A percentile compares a stretch with the other conserved stretches of the same genome.
Conservation (phyloP, 345 rosid species). For the Triadica sebifera region DNA sequence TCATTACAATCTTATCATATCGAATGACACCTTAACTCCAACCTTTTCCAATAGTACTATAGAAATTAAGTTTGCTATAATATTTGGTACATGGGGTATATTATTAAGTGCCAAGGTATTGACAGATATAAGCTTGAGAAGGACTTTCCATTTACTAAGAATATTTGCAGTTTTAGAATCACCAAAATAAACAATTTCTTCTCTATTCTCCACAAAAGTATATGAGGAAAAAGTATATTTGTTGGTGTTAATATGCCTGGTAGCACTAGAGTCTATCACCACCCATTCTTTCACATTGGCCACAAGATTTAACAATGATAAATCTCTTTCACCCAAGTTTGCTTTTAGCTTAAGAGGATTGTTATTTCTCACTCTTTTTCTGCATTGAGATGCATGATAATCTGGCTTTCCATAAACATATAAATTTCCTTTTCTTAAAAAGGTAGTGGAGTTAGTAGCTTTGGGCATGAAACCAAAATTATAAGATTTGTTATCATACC, state of each 20-base stretch:
- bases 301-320: neutral
- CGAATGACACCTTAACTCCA: conserved; percentile 2
- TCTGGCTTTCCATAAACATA: too few relatives aligned
- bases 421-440: too few relatives aligned
- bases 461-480: too few relatives aligned
- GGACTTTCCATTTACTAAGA: neutral
- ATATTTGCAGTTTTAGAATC: neutral
- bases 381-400: too few relatives aligned
- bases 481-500: too few relatives aligned
- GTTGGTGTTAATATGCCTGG: conserved; percentile 1
- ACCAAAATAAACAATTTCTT: neutral
- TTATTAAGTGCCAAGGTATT: neutral
- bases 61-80: conserved; percentile 1
- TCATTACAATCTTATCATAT: neutral
- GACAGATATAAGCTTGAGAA: neutral
- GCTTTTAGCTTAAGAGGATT: neutral
- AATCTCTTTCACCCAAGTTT: neutral
- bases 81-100: neutral
- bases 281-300: neutral
- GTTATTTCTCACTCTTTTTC: neutral
- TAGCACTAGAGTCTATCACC: conserved; percentile 10
- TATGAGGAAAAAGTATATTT: neutral
- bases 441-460: too few relatives aligned
- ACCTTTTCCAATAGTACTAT: neutral
- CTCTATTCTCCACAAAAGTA: neutral